Evolutionary conservation across 768 basidiomycete species (phyloP).

Genomic region (Mycena albidolilacea): DNA sequence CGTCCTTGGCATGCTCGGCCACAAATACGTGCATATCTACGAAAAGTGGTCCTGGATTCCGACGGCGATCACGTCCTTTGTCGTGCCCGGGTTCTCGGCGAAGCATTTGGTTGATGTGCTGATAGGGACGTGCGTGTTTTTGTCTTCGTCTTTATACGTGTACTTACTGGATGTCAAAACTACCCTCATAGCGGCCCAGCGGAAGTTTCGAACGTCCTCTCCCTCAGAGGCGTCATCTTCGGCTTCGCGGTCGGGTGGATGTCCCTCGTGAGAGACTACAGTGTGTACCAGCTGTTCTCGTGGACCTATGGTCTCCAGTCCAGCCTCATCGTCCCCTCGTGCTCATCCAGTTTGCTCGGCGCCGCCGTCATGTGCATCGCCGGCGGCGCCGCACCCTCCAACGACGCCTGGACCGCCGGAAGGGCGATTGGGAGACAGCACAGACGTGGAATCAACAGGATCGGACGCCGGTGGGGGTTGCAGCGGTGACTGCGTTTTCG

Average conservation of each 20-base stretch:
- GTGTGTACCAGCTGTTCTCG: constrained; percentile 60
- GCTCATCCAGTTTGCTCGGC: constrained; percentile 61
- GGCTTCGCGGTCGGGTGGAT: constrained; percentile 69
- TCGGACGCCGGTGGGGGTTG: constrained; percentile 54
- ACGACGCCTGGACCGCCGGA: constrained; percentile 53
- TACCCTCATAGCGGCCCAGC: constrained; percentile 43
- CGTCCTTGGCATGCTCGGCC: constrained; percentile 56
- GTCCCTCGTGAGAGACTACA: constrained; percentile 57
- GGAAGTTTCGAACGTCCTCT: constrained; percentile 53
- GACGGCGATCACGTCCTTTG: constrained; percentile 55
- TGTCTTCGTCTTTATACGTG: constrained; percentile 1
- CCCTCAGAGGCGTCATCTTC: constrained; percentile 54
- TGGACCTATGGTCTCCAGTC: constrained; percentile 50
- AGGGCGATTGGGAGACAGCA: constrained; percentile 49
- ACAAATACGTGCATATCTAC: constrained; percentile 57
- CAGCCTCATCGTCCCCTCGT: constrained; percentile 45
- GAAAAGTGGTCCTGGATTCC: constrained; percentile 61
- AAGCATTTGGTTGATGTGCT: constrained; percentile 56
- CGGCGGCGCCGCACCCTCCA: constrained; percentile 56
- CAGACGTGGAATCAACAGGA: constrained; percentile 51
- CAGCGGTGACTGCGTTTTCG: constrained; percentile 51
- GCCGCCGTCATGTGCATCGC: no score
- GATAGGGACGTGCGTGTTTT: constrained; percentile 33
- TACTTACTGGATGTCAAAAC: no score
- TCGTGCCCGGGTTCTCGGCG: constrained; percentile 58